Conservation (phyloP, 1,139 yeast species). For the Yamadazyma atmosphaerica region DNA sequence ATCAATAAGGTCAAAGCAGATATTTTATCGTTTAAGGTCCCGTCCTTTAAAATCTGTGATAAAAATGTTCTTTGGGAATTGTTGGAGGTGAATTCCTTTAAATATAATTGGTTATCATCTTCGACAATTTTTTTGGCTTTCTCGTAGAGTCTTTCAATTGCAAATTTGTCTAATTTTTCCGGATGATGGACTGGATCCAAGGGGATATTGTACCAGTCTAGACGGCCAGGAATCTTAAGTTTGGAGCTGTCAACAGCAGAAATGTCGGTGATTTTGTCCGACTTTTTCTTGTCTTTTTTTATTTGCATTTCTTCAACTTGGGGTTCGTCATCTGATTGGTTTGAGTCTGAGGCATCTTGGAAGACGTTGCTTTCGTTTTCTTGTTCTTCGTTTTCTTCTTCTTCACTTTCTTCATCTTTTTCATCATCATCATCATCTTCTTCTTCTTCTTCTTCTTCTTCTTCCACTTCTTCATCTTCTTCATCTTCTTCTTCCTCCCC, state of each 20-base stretch:
- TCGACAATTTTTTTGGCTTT: slow-evolving; percentile 69
- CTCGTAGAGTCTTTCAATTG: slow-evolving; percentile 55
- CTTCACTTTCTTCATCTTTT: slow-evolving; percentile 17
- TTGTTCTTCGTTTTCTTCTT: slow-evolving; percentile 10
- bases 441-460: slow-evolving; percentile 26
- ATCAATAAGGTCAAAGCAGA: slow-evolving; percentile 89
- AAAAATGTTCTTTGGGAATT: slow-evolving; percentile 87
- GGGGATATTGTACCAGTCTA: slow-evolving; percentile 70
- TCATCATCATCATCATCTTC: slow-evolving; percentile 12
- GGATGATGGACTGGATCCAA: slow-evolving; percentile 40
- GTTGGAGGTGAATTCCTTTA: slow-evolving; percentile 75
- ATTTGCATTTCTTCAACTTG: slow-evolving; percentile 15
- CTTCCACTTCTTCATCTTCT: slow-evolving; percentile 24
- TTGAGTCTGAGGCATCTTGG: slow-evolving; percentile 17
- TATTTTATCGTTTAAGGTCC: slow-evolving; percentile 94
- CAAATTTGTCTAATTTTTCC: slow-evolving; percentile 47
- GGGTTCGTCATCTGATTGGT: slow-evolving; percentile 19
- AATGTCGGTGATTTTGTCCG: slow-evolving; percentile 50
- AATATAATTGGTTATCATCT: slow-evolving; percentile 69
- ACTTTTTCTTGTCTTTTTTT: slow-evolving; percentile 18
- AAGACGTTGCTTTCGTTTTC: slow-evolving; percentile 17
- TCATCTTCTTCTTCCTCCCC: slow-evolving; percentile 21
- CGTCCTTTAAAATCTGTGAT: slow-evolving; percentile 83
- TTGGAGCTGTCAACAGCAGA: slow-evolving; percentile 58
- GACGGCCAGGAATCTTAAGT: slow-evolving; percentile 59